phyloP scores from a whole-genome alignment of 1,139 yeast genomes.

The Ogataea hybrid region DNA sequence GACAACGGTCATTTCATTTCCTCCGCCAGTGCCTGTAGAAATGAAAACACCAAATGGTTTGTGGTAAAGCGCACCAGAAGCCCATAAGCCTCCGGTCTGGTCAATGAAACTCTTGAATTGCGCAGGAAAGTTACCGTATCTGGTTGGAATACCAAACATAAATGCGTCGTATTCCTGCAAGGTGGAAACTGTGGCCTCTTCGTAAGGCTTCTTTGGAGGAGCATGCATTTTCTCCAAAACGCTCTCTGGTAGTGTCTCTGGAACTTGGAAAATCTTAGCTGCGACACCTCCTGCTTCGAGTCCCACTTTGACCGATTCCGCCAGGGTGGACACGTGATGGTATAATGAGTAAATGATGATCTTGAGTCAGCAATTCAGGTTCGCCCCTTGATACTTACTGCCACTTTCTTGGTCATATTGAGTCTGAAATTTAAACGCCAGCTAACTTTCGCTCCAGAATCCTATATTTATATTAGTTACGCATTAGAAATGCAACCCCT shows the following conservation, averaged over 20 bases:
- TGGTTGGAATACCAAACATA: constrained; percentile 77
- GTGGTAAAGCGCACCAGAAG: constrained; percentile 65
- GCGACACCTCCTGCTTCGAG: constrained; percentile 67
- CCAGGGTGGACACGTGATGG: constrained; percentile 70
- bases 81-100: constrained; percentile 79
- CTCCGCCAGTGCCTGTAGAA: constrained; percentile 82
- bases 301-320: constrained; percentile 68
- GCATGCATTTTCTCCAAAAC: constrained; percentile 61
- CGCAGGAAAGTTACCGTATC: constrained; percentile 78
- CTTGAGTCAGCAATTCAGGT: constrained; percentile 8
- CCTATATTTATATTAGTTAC: background rate
- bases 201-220: constrained; percentile 63
- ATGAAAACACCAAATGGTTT: constrained; percentile 74
- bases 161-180: constrained; percentile 67
- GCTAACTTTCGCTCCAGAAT: background rate
- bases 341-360: constrained; percentile 78
- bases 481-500: background rate
- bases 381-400: constrained; percentile 15
- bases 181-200: constrained; percentile 58
- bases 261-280: constrained; percentile 71
- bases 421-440: background rate
- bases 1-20: constrained; percentile 69
- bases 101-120: constrained; percentile 83
- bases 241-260: constrained; percentile 72
- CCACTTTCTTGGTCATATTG: constrained; percentile 19